Percentiles rank a stretch among this genome's conserved stretches.
These are phyloP conservation scores for Rhodosporidiobolus odoratus DNA, from an alignment of 768 basidiomycete species.

Conservation along the genomic window DNA sequence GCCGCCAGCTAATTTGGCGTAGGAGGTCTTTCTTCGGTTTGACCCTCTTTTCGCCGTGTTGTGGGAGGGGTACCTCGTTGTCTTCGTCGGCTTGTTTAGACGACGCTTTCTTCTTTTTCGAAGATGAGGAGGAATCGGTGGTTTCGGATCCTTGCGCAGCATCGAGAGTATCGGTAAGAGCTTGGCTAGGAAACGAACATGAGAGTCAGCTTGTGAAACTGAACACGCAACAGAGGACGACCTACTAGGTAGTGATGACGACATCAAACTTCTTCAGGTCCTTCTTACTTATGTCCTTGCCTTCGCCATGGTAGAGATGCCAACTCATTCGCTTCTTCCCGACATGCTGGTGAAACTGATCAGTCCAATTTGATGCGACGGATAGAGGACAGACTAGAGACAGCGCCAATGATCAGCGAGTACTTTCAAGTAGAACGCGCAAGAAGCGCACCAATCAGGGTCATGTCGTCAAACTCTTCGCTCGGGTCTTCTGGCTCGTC, in stretches of 20 bases:
- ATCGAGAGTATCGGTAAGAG: conserved; percentile 27
- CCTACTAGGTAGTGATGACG: conserved; percentile 64
- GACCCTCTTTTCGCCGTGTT: background rate
- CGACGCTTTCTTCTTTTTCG: conserved; percentile 44
- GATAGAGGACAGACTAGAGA: conserved; percentile 69
- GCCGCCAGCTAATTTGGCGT: conserved; percentile 75
- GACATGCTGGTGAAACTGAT: conserved; percentile 40
- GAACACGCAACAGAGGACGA: background rate
- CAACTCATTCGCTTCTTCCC: conserved; percentile 31
- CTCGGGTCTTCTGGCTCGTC: conserved; percentile 50
- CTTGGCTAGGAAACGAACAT: conserved; percentile 19
- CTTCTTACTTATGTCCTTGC: conserved; percentile 55
- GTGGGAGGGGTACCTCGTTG: conserved; percentile 50
- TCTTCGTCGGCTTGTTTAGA: conserved; percentile 55
- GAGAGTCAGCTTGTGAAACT: too few relatives aligned
- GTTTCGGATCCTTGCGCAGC: too few relatives aligned
- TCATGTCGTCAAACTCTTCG: conserved; percentile 62
- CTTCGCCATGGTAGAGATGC: conserved; percentile 66
- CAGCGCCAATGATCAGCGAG: background rate
- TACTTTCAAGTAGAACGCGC: background rate
- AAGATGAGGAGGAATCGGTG: too few relatives aligned
- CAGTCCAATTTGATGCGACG: conserved; percentile 62
- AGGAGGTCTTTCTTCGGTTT: conserved; percentile 50
- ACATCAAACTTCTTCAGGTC: conserved; percentile 66
- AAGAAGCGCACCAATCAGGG: conserved; percentile 64